These are phyloP conservation scores for Fusarium pseudoanthophilum DNA, from an alignment of 2,329 filamentous ascomycete species.

Conservation along the genomic window DNA sequence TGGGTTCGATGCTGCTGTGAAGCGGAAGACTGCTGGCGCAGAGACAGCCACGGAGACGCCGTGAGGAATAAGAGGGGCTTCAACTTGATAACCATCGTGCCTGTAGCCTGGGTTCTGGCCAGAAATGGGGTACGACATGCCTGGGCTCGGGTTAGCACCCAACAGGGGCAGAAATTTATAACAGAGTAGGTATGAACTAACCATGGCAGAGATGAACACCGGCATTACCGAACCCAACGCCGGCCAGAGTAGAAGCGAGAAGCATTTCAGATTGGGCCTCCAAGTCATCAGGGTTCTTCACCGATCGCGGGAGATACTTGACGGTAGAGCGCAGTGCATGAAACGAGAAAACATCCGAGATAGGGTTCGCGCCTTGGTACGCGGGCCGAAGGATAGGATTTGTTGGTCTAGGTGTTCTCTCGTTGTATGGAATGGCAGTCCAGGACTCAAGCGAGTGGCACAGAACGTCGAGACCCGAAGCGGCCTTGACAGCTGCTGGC, in stretches of 20 bases:
- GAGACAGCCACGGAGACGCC: constrained; percentile 95
- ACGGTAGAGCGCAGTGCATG: constrained; percentile 84
- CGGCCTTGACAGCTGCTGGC: constrained; percentile 92
- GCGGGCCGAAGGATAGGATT: constrained; percentile 93
- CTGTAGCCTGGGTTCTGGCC: constrained; percentile 92
- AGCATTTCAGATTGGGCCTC: constrained; percentile 98
- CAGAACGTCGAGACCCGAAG: constrained; percentile 91
- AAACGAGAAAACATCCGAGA: constrained; percentile 95
- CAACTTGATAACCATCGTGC: constrained; percentile 85
- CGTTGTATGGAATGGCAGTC: constrained; percentile 95
- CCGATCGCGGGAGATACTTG: constrained; percentile 90
- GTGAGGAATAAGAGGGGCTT: constrained; percentile 87
- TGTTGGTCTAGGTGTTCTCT: constrained; percentile 82
- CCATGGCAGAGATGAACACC: constrained; percentile 84
- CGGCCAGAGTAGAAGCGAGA: constrained; percentile 90
- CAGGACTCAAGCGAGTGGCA: constrained; percentile 96
- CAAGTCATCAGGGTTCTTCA: constrained; percentile 86
- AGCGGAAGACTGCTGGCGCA: constrained; percentile 91
- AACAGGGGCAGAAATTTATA: not conserved
- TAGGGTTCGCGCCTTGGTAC: constrained; percentile 97
- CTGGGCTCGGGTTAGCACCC: constrained; percentile 49
- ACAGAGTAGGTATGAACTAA: constrained; percentile 47
- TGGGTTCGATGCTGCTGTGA: constrained; percentile 91
- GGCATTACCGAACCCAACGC: constrained; percentile 96
- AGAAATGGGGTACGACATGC: constrained; percentile 98